phyloP scores from a whole-genome alignment of 257 asterid genomes.

The Craterostigma plantagineum region DNA sequence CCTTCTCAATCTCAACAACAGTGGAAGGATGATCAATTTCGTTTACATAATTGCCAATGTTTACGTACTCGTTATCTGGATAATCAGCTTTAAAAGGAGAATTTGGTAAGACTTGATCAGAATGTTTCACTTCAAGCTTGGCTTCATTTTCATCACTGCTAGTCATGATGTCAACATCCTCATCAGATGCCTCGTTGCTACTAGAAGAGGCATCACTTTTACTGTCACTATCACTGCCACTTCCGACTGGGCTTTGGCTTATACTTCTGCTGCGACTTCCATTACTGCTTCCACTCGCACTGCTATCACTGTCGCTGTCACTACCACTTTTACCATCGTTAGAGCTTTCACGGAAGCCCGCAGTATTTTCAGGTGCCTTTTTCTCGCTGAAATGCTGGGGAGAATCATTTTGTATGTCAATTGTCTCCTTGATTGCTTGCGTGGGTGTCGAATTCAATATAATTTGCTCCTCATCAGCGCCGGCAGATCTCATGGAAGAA shows the following conservation, averaged over 20 bases:
- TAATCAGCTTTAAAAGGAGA: slow-evolving; percentile 28
- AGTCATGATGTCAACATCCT: slow-evolving; percentile 75
- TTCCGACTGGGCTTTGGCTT: slow-evolving; percentile 59
- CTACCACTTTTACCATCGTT: slow-evolving; percentile 60
- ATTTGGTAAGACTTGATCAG: slow-evolving; percentile 22
- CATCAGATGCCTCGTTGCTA: slow-evolving; percentile 88
- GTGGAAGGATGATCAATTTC: too few relatives aligned
- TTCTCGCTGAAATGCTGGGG: slow-evolving; percentile 33
- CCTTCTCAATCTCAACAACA: too few relatives aligned
- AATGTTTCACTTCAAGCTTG: slow-evolving; percentile 28
- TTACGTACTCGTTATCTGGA: slow-evolving; percentile 29
- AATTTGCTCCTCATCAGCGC: slow-evolving; percentile 32
- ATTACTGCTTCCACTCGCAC: slow-evolving; percentile 52
- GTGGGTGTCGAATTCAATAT: slow-evolving; percentile 27
- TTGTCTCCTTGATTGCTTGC: slow-evolving; percentile 25
- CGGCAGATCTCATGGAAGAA: slow-evolving; percentile 20
- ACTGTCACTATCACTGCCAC: slow-evolving; percentile 61
- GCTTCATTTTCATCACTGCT: slow-evolving; percentile 50
- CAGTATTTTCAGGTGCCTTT: slow-evolving; percentile 30
- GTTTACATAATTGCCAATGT: slow-evolving; percentile 28
- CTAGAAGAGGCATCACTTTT: slow-evolving; percentile 73
- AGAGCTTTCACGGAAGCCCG: slow-evolving; percentile 40
- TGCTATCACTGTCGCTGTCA: slow-evolving; percentile 50
- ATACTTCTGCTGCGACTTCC: slow-evolving; percentile 52
- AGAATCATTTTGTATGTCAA: slow-evolving; percentile 23